phyloP scores from a whole-genome alignment of 768 basidiomycete species.

The Cyclocybe cylindracea region DNA sequence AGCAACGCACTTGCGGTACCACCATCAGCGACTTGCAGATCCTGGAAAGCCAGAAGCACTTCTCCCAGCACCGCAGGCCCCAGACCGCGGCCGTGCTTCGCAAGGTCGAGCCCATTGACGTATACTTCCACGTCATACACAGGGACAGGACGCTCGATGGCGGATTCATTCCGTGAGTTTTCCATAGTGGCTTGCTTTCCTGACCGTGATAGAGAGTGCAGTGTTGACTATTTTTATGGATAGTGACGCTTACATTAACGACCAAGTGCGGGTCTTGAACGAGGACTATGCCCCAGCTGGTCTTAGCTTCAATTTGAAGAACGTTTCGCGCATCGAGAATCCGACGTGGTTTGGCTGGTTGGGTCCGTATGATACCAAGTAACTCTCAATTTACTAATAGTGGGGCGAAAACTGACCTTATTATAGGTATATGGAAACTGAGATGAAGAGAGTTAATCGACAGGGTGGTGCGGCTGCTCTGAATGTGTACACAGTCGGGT shows the following conservation, averaged over 20 bases:
- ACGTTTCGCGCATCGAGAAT: constrained; percentile 19
- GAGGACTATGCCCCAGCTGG: constrained; percentile 31
- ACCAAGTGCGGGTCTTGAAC: constrained; percentile 40
- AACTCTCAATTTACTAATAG: constrained; percentile 5
- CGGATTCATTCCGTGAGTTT: too few relatives aligned
- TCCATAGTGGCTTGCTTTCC: too few relatives aligned
- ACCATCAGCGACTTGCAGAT: too few relatives aligned
- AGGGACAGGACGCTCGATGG: too few relatives aligned
- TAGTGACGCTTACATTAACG: constrained; percentile 11
- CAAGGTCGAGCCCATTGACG: too few relatives aligned
- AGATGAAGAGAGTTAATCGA: constrained; percentile 35
- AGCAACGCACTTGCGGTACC: too few relatives aligned
- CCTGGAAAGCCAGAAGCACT: too few relatives aligned
- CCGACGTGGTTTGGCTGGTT: constrained; percentile 1
- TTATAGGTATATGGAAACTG: constrained; percentile 13
- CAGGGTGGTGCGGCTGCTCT: constrained; percentile 31
- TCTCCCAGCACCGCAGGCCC: too few relatives aligned
- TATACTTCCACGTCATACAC: too few relatives aligned
- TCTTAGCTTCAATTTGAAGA: constrained; percentile 32
- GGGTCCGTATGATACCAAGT: background rate
- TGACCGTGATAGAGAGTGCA: too few relatives aligned
- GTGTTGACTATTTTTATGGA: too few relatives aligned
- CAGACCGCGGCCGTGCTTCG: too few relatives aligned
- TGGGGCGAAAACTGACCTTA: constrained; percentile 13
- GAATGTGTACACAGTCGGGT: background rate